A percentile compares a stretch with the other conserved stretches of the same genome.
Evolutionary conservation across 805 yeast genomes (phyloP).

Genomic region (Candida pseudoglaebosa): DNA sequence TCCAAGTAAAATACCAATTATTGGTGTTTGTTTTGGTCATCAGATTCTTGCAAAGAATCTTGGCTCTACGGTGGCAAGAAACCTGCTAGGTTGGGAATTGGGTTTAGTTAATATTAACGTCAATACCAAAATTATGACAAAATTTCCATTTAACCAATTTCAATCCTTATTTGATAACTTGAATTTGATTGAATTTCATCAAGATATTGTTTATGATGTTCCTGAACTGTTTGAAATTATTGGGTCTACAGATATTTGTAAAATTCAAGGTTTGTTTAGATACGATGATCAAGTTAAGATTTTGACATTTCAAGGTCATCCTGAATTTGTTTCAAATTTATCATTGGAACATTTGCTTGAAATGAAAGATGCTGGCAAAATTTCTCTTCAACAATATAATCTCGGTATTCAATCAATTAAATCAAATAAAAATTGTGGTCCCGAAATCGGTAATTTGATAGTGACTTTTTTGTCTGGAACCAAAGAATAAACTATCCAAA

Average conservation of each 20-base stretch:
- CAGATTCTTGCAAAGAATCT: slow-evolving; percentile 68
- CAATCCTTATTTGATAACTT: slow-evolving; percentile 35
- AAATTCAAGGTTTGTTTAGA: slow-evolving; percentile 61
- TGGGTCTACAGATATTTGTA: slow-evolving; percentile 55
- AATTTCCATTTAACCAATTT: slow-evolving; percentile 7
- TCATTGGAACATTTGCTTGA: slow-evolving; percentile 22
- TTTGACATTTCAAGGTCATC: slow-evolving; percentile 85
- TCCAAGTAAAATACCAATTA: slow-evolving; percentile 34
- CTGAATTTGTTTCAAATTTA: slow-evolving; percentile 57
- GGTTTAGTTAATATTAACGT: slow-evolving; percentile 53
- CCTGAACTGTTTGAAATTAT: slow-evolving; percentile 35
- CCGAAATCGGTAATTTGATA: slow-evolving; percentile 32
- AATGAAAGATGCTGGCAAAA: slow-evolving; percentile 12
- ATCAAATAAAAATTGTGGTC: slow-evolving; percentile 38
- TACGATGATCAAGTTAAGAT: slow-evolving; percentile 42
- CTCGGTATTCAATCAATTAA: slow-evolving; percentile 26
- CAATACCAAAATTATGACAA: slow-evolving; percentile 35
- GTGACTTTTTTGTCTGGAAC: background rate
- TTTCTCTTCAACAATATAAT: slow-evolving; percentile 25
- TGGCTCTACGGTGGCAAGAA: slow-evolving; percentile 56
- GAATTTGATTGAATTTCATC: slow-evolving; percentile 35
- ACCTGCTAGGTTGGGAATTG: slow-evolving; percentile 65
- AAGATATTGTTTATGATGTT: slow-evolving; percentile 35
- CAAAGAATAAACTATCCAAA: background rate
- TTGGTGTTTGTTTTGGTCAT: slow-evolving; percentile 87